Conservation (phyloP, 148 eudicot species). For the Chenopodium album region DNA sequence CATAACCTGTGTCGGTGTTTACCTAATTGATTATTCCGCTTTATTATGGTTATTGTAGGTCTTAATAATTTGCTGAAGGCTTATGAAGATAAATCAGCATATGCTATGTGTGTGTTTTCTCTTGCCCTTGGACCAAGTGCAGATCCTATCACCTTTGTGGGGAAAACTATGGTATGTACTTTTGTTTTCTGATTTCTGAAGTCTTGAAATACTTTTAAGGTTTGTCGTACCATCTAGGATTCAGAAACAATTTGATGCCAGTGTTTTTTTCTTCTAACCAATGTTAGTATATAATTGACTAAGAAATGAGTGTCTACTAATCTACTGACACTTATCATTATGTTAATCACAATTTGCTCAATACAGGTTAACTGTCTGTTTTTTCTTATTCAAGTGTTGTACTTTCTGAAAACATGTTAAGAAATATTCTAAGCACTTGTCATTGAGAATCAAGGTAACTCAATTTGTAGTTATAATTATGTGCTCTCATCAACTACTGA, state of each 20-base stretch:
- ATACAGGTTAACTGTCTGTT: background rate
- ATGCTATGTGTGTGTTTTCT: constrained; percentile 84
- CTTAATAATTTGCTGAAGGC: constrained; percentile 81
- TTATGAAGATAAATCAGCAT: constrained; percentile 94
- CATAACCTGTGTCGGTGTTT: background rate
- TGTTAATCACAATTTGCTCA: background rate
- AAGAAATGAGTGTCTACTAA: background rate
- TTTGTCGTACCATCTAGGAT: background rate
- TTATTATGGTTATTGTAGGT: constrained; percentile 39
- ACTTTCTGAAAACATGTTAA: background rate
- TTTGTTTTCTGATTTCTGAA: background rate
- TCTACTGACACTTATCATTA: background rate
- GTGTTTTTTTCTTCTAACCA: background rate
- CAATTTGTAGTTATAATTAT: background rate
- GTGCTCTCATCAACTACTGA: background rate
- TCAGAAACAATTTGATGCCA: background rate
- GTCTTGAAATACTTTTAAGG: background rate
- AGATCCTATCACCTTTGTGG: constrained; percentile 82
- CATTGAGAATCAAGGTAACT: background rate
- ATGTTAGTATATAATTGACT: background rate
- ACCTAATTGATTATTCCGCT: background rate
- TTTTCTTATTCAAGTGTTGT: background rate
- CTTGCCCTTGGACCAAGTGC: constrained; percentile 76
- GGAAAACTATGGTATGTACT: constrained; percentile 70
- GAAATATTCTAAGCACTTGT: background rate